Base-by-base conservation (phyloP, 371 early-diverging fungal genomes). In the Mucor sp. region DNA sequence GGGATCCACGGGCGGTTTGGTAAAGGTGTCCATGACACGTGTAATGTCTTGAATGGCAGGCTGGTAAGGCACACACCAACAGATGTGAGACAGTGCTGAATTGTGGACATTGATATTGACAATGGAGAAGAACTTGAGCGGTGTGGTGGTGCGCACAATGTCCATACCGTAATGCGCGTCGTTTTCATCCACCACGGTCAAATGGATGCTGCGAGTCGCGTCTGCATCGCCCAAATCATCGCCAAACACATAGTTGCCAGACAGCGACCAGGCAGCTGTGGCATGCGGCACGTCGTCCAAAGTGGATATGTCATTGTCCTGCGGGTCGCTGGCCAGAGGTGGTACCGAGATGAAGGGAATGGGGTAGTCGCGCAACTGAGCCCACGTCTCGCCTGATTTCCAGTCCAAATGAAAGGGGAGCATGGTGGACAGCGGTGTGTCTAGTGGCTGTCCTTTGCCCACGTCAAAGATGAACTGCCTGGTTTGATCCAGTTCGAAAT, bases 41-140 rank as follows among this genome's bases (percentile, higher is more conserved):
- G 82, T 70, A 43, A 90, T 71, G 66, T 92, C 90, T 28, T 82
- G 80, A 7, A 91, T 71, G 3, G 83, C 78, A 4, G 89, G 86
- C 41, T 87, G 88, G 23, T 81, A 74, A 0, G 87, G 76, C 4
- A 82, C 71, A 21, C 89, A 86, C 86, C 88, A 88, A 19, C 78
- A 68, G 21, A 83, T 43, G 21, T 66, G 69, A 0, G 78, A 67
- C 37, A 64, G 32, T 11, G 70, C 65, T 4, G 71, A 60, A 2
- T 69, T 77, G 8, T 55, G 28, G 14, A 88, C 71, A 23, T 68
- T 39, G 7, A 85, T 85, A 8, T 64, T 56, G 2, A 85, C 70
- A 4, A 67, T 68, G 0, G 81, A 79, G 66, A 88, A 91, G 35
- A 90, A 76, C 63, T 90, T 90, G 39, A 82, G 69, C 0, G 90